phyloP scores from a whole-genome alignment of 2,329 filamentous ascomycete species.

The Kalmusia sp. region DNA sequence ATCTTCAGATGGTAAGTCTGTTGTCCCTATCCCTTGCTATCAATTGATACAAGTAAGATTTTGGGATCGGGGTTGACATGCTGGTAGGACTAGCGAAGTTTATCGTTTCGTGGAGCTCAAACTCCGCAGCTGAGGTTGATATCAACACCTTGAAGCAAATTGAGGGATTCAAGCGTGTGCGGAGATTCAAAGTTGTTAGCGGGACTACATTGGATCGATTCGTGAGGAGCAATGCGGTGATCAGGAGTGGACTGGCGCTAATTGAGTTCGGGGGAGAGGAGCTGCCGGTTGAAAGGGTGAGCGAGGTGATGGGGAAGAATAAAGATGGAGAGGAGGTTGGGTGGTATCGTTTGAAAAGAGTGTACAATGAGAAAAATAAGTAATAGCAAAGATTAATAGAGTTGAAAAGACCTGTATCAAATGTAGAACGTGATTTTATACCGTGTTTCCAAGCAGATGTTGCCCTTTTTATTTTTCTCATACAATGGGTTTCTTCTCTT shows the following conservation, averaged over 20 bases:
- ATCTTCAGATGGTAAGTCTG: background rate
- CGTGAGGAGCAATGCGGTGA: constrained; percentile 9
- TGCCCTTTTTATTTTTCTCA: background rate
- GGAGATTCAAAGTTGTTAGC: constrained; percentile 24
- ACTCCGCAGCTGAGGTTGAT: background rate
- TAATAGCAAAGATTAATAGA: no score
- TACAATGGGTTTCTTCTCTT: no score
- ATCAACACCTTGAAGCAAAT: background rate
- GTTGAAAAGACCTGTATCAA: no score
- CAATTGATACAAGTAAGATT: no score
- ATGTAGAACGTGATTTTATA: no score
- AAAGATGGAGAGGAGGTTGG: constrained; percentile 22
- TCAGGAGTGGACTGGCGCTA: constrained; percentile 26
- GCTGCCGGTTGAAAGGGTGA: constrained; percentile 26
- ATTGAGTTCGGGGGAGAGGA: constrained; percentile 32
- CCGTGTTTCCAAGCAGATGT: no score
- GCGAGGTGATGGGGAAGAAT: constrained; percentile 15
- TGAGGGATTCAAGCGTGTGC: constrained; percentile 1
- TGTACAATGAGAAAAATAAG: constrained; percentile 20
- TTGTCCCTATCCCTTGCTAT: background rate
- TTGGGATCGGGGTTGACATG: no score
- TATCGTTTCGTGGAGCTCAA: constrained; percentile 18
- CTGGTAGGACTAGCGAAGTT: constrained; percentile 13
- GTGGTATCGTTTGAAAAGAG: constrained; percentile 24
- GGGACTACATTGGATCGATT: constrained; percentile 30